Conservation (phyloP, 371 early-diverging fungal species). For the Mortierella sp. region DNA sequence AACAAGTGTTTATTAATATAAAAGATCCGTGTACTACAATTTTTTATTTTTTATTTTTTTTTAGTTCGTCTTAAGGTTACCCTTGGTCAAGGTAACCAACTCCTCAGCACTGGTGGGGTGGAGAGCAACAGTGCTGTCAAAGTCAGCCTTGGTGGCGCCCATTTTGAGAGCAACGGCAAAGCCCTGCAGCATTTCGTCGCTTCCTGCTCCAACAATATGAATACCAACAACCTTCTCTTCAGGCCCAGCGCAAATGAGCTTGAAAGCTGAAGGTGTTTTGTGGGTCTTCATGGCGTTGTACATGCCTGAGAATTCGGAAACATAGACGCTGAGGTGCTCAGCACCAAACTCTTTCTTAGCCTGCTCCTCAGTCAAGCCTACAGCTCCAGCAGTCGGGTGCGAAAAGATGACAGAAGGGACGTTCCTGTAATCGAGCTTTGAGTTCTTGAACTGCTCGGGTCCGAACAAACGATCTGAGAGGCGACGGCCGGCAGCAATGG, state of each 20-base stretch:
- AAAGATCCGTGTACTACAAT: background rate
- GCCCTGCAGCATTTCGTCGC: slow-evolving; percentile 97
- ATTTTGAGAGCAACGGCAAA: slow-evolving; percentile 91
- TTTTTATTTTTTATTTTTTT: too few species aligned
- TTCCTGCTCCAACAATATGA: slow-evolving; percentile 93
- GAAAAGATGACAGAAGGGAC: slow-evolving; percentile 98
- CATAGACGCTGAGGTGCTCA: slow-evolving; percentile 87
- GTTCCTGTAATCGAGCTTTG: slow-evolving; percentile 92
- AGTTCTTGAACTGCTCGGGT: slow-evolving; percentile 68
- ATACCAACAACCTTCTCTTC: slow-evolving; percentile 97
- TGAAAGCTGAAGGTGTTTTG: slow-evolving; percentile 92
- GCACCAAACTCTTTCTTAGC: slow-evolving; percentile 83
- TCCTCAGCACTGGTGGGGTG: slow-evolving; percentile 99
- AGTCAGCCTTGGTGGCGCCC: slow-evolving; percentile 97
- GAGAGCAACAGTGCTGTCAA: slow-evolving; percentile 96
- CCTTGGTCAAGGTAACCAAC: slow-evolving; percentile 69
- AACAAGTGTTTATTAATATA: background rate
- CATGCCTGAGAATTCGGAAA: slow-evolving; percentile 92
- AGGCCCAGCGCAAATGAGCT: slow-evolving; percentile 85
- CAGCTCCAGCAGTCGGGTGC: slow-evolving; percentile 92
- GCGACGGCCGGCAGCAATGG: slow-evolving; percentile 95
- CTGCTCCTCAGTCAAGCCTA: slow-evolving; percentile 90
- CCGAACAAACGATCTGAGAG: slow-evolving; percentile 96
- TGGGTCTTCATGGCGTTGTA: slow-evolving; percentile 89
- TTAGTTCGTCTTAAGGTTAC: slow-evolving; percentile 50